Evolutionary conservation across 2,329 filamentous ascomycete species (phyloP), one percentile per base, ranked within the genome.

Genomic region (Cercospora sesami): DNA sequence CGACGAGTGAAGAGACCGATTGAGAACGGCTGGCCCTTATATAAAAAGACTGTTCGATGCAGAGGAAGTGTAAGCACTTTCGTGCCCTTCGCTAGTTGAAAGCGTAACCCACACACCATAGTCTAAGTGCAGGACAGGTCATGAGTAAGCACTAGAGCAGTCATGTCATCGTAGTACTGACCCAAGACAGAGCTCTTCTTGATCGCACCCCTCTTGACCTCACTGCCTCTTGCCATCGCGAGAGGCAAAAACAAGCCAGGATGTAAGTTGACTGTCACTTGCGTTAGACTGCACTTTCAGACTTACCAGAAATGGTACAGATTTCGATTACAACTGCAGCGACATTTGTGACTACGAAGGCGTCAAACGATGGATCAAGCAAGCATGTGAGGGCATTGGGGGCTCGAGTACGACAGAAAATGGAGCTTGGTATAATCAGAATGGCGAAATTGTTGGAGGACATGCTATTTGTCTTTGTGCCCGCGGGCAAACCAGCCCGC

Each of bases 341-440:
- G 39, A 63, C 36, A 36, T 31, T 18, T 65, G 63, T 12, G 57
- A 65, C 23, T 10, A 45, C 26, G 39, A 60, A 9, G 6, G 26
- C 4, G 42, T 65, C 39, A 26, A 60, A 18, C 4, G 14, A 61
- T 66, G 64, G 58, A n/a, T 66, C 4, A 28, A 31, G 31, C 64
- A 66, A 60, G 63, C 63, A 23, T 65, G 63, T 21, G 33, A 51
- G 53, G 64, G 64, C 10, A 61, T 66, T 30, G 64, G 64, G 6
- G 64, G 64, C 9, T 60, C 30, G 1, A 28, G 30, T 2, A 42
- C 60, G 4, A 60, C 39, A 23, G 26, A 18, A 4, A 21, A 39
- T 1, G 57, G 57, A 18, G 14, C 31, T 21, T 12, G 10, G 26
- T 55, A 53, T 16, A 55, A n/a, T 14, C 10, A 4, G 2, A 60